Evolutionary conservation across 1,139 yeast genomes (phyloP).

Genomic region (Hansenula anomala): DNA sequence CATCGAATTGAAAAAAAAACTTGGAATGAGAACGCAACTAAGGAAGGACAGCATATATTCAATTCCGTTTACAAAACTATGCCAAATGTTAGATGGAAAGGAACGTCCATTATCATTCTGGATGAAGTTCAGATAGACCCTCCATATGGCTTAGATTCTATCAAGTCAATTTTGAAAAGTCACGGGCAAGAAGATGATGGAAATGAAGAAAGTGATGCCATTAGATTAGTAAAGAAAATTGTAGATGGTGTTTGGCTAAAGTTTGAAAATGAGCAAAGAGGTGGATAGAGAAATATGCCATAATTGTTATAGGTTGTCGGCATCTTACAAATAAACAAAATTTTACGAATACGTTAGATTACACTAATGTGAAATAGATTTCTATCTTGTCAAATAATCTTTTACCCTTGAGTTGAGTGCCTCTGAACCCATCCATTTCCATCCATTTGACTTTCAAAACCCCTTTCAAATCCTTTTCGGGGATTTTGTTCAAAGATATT

Average conservation of each 20-base stretch:
- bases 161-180: constrained; percentile 16
- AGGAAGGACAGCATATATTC: constrained; percentile 45
- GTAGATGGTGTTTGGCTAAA: constrained; percentile 55
- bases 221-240: constrained; percentile 45
- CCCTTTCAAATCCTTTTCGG: too few relatives aligned
- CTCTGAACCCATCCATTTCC: constrained; percentile 67
- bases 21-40: constrained; percentile 35
- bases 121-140: constrained; percentile 46
- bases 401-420: constrained; percentile 50
- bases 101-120: constrained; percentile 43
- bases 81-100: constrained; percentile 45
- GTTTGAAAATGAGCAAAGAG: constrained; percentile 46
- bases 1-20: constrained; percentile 16
- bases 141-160: constrained; percentile 40
- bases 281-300: too few relatives aligned
- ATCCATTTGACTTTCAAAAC: constrained; percentile 37
- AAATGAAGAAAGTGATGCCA: constrained; percentile 33
- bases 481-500: too few relatives aligned
- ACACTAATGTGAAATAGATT: not conserved
- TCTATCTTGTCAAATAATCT: constrained; percentile 38
- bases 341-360: not conserved
- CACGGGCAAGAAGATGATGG: constrained; percentile 14
- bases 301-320: too few relatives aligned
- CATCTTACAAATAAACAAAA: not conserved
- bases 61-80: constrained; percentile 44